A percentile compares a stretch with the other conserved stretches of the same genome.
Conservation (phyloP, 2,329 filamentous ascomycete species). For the Pestalotiopsis sp. region DNA sequence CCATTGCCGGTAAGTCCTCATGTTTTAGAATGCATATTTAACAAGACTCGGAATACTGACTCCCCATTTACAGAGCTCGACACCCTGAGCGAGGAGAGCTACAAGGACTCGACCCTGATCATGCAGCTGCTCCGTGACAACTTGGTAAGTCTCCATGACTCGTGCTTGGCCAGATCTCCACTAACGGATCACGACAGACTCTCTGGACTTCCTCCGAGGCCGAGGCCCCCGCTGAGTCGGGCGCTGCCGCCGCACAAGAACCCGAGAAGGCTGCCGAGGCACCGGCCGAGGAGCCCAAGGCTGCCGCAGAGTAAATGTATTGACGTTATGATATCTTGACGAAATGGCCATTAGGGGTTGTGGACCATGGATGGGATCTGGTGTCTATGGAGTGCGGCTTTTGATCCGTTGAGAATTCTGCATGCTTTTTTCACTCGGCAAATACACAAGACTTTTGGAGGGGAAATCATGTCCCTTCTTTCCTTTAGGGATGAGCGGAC, state of each 20-base stretch:
- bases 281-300: constrained; percentile 70
- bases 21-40: neutral
- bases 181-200: constrained; percentile 63
- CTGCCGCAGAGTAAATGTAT: constrained; percentile 60
- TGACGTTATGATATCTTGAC: constrained; percentile 44
- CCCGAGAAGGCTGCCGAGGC: constrained; percentile 60
- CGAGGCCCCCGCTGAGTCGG: constrained; percentile 66
- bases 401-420: constrained; percentile 46
- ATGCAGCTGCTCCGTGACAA: constrained; percentile 99
- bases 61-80: constrained; percentile 72
- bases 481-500: constrained; percentile 26
- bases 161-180: neutral
- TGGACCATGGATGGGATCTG: constrained; percentile 52
- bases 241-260: constrained; percentile 57
- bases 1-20: constrained; percentile 71
- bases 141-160: constrained; percentile 63
- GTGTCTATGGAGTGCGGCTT: constrained; percentile 67
- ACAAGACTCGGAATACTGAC: constrained; percentile 24
- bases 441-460: constrained; percentile 43
- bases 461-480: constrained; percentile 29
- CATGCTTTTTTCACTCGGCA: constrained; percentile 56
- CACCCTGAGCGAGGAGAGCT: constrained; percentile 96
- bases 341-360: constrained; percentile 36
- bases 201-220: constrained; percentile 99
- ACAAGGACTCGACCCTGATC: constrained; percentile 98